Conservation (phyloP, 1,139 yeast species). For the Zygosaccharomyces sapae region DNA sequence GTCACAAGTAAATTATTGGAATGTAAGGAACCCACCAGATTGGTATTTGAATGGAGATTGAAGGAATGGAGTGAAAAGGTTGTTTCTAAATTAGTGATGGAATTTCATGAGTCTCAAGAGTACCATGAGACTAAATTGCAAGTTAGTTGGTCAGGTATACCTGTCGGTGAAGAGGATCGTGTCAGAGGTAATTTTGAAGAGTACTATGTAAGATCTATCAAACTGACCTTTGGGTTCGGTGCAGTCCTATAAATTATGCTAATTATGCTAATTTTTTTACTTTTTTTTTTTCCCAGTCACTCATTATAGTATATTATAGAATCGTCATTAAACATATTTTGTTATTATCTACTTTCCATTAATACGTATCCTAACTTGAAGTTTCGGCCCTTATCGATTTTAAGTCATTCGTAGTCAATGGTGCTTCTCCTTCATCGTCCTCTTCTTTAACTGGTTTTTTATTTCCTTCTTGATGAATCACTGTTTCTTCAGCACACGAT, state of each 20-base stretch:
- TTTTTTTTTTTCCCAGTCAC: neutral
- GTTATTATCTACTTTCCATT: neutral
- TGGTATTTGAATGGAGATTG: conserved; percentile 81
- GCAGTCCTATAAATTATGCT: conserved; percentile 51
- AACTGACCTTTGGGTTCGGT: conserved; percentile 89
- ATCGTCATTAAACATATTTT: neutral
- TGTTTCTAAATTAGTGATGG: conserved; percentile 62
- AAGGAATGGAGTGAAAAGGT: conserved; percentile 84
- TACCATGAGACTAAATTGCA: conserved; percentile 78
- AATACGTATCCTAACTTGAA: conserved; percentile 1
- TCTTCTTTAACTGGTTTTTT: conserved; percentile 1
- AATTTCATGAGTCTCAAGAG: conserved; percentile 60
- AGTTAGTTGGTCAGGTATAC: conserved; percentile 83
- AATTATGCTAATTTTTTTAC: neutral
- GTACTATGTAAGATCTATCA: conserved; percentile 81
- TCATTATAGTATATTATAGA: neutral
- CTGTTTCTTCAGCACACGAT: conserved; percentile 15
- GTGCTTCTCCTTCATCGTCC: conserved; percentile 1
- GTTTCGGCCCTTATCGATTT: neutral
- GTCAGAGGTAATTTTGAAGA: conserved; percentile 83
- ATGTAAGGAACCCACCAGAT: conserved; percentile 48
- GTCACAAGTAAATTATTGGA: conserved; percentile 65
- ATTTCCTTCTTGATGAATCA: conserved; percentile 23
- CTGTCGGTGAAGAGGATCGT: conserved; percentile 90
- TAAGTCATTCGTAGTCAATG: neutral